A percentile compares a stretch with the other conserved stretches of the same genome.
phyloP scores from a whole-genome alignment of 441 rosid species.

The Bruguiera hainesii region DNA sequence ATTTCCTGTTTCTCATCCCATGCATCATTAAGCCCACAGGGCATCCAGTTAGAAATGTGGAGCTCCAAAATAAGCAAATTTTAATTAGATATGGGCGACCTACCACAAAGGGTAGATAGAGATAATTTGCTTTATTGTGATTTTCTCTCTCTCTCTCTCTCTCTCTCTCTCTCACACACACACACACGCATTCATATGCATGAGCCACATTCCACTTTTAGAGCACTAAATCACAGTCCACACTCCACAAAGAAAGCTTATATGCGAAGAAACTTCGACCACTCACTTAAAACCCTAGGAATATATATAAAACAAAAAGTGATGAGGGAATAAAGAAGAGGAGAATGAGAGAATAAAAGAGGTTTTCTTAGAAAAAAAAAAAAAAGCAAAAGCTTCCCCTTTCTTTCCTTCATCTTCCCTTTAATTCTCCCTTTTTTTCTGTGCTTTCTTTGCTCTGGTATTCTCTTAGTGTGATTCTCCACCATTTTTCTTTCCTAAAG shows the following conservation, averaged over 20 bases:
- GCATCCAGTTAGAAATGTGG: neutral
- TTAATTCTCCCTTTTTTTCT: slow-evolving; percentile 36
- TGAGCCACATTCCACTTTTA: slow-evolving; percentile 24
- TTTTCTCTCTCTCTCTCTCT: slow-evolving; percentile 27
- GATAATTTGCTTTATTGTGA: slow-evolving; percentile 18
- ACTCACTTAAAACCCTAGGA: slow-evolving; percentile 47
- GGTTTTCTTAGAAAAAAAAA: too few relatives aligned
- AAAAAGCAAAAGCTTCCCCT: slow-evolving; percentile 25
- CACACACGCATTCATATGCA: slow-evolving; percentile 21
- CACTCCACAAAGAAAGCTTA: slow-evolving; percentile 37
- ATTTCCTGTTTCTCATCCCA: neutral
- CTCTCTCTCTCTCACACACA: too few relatives aligned
- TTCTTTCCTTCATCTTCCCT: slow-evolving; percentile 27
- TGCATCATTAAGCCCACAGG: neutral
- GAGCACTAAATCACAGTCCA: slow-evolving; percentile 27
- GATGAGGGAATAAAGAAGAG: slow-evolving; percentile 16
- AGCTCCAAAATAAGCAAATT: slow-evolving; percentile 13
- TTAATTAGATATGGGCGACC: slow-evolving; percentile 25
- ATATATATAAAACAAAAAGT: slow-evolving; percentile 37
- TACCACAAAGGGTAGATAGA: slow-evolving; percentile 30
- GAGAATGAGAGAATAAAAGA: slow-evolving; percentile 19
- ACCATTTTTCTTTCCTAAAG: slow-evolving; percentile 44
- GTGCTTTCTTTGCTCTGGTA: slow-evolving; percentile 47
- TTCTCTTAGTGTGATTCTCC: slow-evolving; percentile 55
- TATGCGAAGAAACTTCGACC: slow-evolving; percentile 36